phyloP scores from a whole-genome alignment of 2,329 filamentous ascomycete genomes.

The Diaporthe helianthi region DNA sequence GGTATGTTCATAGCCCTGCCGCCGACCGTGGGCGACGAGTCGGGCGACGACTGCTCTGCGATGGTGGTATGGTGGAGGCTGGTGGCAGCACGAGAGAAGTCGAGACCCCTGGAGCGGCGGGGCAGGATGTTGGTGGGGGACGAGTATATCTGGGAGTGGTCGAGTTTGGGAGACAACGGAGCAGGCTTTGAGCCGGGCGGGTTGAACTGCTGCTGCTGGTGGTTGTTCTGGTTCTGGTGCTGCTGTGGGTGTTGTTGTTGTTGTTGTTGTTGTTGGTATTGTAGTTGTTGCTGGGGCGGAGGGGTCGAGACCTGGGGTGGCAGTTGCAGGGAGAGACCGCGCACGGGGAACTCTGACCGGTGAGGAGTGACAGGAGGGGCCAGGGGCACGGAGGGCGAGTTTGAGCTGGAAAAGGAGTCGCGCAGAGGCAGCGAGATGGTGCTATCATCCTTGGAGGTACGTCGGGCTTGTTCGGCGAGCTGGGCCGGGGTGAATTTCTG shows the following conservation, averaged over 20 bases:
- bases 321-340: conserved; percentile 75
- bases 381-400: conserved; percentile 43
- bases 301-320: conserved; percentile 53
- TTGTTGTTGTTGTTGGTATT: conserved; percentile 39
- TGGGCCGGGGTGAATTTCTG: conserved; percentile 65
- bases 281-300: conserved; percentile 39
- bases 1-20: conserved; percentile 71
- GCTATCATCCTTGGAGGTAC: conserved; percentile 72
- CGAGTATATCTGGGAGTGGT: conserved; percentile 83
- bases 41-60: conserved; percentile 85
- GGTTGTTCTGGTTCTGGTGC: conserved; percentile 46
- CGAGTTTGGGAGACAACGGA: conserved; percentile 85
- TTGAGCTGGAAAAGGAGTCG: conserved; percentile 43
- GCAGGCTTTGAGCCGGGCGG: conserved; percentile 57
- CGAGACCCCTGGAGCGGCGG: conserved; percentile 85
- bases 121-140: conserved; percentile 84
- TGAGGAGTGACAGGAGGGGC: conserved; percentile 73
- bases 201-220: conserved; percentile 50
- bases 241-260: conserved; percentile 46
- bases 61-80: conserved; percentile 95
- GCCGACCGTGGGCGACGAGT: conserved; percentile 86
- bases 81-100: conserved; percentile 92
- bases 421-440: conserved; percentile 49
- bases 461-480: conserved; percentile 58
- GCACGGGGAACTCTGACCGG: conserved; percentile 66